A percentile compares a stretch with the other conserved stretches of the same genome.
Evolutionary conservation across 1,284 basidiomycete genomes (phyloP).

Genomic region (Ustilago trichophora): DNA sequence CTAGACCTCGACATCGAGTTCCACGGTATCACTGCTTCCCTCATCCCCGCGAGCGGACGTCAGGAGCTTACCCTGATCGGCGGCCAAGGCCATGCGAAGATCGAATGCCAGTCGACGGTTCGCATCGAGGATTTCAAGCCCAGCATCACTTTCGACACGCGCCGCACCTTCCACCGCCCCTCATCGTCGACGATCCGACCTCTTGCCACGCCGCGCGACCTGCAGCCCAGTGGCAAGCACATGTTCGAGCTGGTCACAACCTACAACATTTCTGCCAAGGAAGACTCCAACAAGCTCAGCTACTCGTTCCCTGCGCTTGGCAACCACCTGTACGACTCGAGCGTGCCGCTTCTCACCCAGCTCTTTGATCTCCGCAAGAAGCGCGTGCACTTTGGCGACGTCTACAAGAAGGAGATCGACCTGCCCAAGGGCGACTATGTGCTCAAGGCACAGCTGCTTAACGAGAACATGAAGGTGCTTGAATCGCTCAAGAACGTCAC

Average conservation of each 20-base stretch:
- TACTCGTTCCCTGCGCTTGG: constrained; percentile 56
- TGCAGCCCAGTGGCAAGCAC: constrained; percentile 60
- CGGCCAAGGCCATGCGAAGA: constrained; percentile 61
- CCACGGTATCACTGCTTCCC: constrained; percentile 61
- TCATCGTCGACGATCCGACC: constrained; percentile 52
- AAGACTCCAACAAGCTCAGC: constrained; percentile 57
- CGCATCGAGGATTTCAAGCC: constrained; percentile 64
- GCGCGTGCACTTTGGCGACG: constrained; percentile 62
- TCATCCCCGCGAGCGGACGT: constrained; percentile 49
- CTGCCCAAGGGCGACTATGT: constrained; percentile 65
- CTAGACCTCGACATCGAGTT: constrained; percentile 65
- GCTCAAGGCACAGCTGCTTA: constrained; percentile 60
- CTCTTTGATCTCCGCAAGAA: constrained; percentile 62
- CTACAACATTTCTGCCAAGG: constrained; percentile 61
- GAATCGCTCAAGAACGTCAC: constrained; percentile 60
- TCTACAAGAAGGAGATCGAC: constrained; percentile 65
- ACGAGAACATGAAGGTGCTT: constrained; percentile 59
- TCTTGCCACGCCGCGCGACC: constrained; percentile 55
- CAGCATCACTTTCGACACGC: constrained; percentile 61
- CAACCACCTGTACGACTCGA: constrained; percentile 65
- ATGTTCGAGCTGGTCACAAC: constrained; percentile 65
- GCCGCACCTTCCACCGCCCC: constrained; percentile 62
- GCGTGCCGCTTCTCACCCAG: constrained; percentile 62
- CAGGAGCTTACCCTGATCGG: constrained; percentile 61
- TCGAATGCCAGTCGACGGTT: constrained; percentile 58